A percentile compares a stretch with the other conserved stretches of the same genome.
phyloP scores from a whole-genome alignment of 441 rosid species.

The Euphorbia corollata region DNA sequence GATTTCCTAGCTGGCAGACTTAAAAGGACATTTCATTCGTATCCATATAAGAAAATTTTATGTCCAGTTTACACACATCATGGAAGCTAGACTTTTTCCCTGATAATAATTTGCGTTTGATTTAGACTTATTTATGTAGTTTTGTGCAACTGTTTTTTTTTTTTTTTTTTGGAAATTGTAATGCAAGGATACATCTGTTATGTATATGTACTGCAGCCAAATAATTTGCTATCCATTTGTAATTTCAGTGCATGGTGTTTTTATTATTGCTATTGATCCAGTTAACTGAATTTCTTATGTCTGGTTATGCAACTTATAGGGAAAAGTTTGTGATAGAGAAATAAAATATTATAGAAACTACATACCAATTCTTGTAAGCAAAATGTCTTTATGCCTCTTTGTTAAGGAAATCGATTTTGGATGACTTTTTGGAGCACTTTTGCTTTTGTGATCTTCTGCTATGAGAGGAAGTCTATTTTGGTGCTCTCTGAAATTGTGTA shows the following conservation, averaged over 20 bases:
- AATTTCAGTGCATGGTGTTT: background rate
- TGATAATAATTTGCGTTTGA: background rate
- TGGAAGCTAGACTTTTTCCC: background rate
- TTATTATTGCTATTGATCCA: background rate
- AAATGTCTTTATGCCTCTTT: background rate
- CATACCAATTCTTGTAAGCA: background rate
- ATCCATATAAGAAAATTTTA: background rate
- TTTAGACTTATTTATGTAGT: background rate
- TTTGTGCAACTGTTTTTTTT: background rate
- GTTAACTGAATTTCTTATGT: background rate
- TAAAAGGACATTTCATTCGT: constrained; percentile 5
- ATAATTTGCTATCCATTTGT: background rate
- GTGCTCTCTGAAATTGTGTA: background rate
- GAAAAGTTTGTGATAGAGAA: background rate
- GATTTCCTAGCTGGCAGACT: constrained; percentile 15
- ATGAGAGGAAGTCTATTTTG: background rate
- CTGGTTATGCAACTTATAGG: background rate
- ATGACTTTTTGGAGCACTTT: background rate
- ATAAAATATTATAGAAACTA: background rate
- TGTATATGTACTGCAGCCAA: background rate
- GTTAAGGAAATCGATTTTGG: background rate
- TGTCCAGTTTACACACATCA: background rate
- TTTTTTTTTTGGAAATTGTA: background rate
- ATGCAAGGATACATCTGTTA: background rate
- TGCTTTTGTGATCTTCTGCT: background rate